phyloP scores from a whole-genome alignment of 2,329 filamentous ascomycete genomes.

The Fusarium palustre region DNA sequence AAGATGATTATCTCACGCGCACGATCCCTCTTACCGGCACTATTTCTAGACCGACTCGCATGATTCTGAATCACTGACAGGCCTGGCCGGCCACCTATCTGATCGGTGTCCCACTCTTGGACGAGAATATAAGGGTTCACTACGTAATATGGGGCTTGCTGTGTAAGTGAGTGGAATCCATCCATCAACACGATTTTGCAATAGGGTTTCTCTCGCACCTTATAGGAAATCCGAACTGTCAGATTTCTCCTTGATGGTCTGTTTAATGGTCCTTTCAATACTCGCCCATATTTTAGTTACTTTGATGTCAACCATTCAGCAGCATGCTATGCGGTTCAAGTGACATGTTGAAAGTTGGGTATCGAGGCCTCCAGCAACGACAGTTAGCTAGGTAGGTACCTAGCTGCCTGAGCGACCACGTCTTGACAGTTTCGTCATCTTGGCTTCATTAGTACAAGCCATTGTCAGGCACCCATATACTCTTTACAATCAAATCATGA shows the following conservation, averaged over 20 bases:
- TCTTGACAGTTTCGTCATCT: slow-evolving; percentile 3
- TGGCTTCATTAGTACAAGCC: background rate
- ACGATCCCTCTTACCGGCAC: slow-evolving; percentile 20
- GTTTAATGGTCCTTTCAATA: background rate
- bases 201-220: background rate
- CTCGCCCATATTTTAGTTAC: background rate
- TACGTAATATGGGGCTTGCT: background rate
- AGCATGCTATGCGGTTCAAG: background rate
- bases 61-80: background rate
- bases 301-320: background rate
- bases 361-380: slow-evolving; percentile 8
- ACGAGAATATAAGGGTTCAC: background rate
- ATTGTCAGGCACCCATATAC: slow-evolving; percentile 31
- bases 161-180: background rate
- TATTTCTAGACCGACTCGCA: slow-evolving; percentile 6
- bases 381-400: background rate
- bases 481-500: slow-evolving; percentile 29
- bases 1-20: slow-evolving; percentile 8
- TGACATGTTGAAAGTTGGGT: background rate
- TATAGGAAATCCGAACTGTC: background rate
- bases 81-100: background rate
- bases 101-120: background rate
- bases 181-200: background rate
- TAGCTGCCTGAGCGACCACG: slow-evolving; percentile 15
- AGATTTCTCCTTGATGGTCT: background rate